Conservation (phyloP, 805 yeast genomes). For the Saccharomycopsis fodiens region DNA sequence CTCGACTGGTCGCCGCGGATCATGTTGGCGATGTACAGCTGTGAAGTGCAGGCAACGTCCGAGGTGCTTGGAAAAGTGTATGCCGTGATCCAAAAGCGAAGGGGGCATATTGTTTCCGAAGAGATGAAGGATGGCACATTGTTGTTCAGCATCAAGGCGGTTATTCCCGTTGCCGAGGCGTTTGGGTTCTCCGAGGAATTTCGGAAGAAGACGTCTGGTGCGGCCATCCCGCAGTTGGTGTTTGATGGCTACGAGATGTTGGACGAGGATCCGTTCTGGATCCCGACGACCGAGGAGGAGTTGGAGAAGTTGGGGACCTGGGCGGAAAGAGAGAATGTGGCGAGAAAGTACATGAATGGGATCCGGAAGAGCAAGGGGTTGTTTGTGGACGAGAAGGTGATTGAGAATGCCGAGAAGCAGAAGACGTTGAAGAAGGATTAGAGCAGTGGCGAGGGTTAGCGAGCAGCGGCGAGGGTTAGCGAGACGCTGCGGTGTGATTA, state of each 20-base stretch:
- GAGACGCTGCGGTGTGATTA: too few species aligned
- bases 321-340: constrained; percentile 89
- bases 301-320: constrained; percentile 86
- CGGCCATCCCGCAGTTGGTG: constrained; percentile 92
- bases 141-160: constrained; percentile 78
- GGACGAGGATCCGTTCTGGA: constrained; percentile 97
- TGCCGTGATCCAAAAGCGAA: constrained; percentile 83
- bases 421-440: constrained; percentile 73
- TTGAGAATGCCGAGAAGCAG: constrained; percentile 90
- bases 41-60: constrained; percentile 92
- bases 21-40: constrained; percentile 85
- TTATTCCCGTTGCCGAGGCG: constrained; percentile 89
- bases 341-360: constrained; percentile 75
- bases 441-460: neutral
- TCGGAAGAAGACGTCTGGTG: constrained; percentile 88
- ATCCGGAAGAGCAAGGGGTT: constrained; percentile 85
- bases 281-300: constrained; percentile 95
- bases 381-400: constrained; percentile 82
- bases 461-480: too few species aligned
- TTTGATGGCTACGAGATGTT: constrained; percentile 82
- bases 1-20: constrained; percentile 82
- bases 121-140: constrained; percentile 99
- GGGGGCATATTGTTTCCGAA: constrained; percentile 79
- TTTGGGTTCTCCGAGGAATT: constrained; percentile 96
- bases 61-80: constrained; percentile 95